Evolutionary conservation across 352 stramenopile genomes (phyloP), one percentile per base, ranked within the genome.

Genomic region (Thalassiosira hispida): DNA sequence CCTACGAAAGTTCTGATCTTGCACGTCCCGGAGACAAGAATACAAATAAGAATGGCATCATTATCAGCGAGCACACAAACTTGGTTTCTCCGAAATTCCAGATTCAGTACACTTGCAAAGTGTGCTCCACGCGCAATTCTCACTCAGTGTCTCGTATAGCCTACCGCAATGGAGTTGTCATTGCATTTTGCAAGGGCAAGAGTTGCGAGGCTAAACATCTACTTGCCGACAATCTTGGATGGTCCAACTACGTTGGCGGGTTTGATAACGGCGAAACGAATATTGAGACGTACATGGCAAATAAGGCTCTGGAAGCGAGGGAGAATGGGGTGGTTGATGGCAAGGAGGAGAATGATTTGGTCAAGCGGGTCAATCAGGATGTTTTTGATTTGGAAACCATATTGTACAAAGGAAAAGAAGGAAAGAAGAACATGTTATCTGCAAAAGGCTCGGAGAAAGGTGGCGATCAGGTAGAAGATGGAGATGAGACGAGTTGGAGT

Each of bases 31-130:
- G 27, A 7, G 22, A 27, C 9, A 27, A 0, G 3, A 46, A 23
- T 11, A 63, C 18, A 0, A 46, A 46, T 11, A 64, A 51, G 11
- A 42, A 44, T 27, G 27, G 3, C 40, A 33, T 52, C 23, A 65
- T 52, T 29, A 51, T 56, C 14, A 56, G 1, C 20, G 52, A 64
- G 3, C 51, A 44, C 16, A 57, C 38, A 20, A 46, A 14, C 52
- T 20, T 89, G 49, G 81, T 82, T 5, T 79, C 73, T 0, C 55
- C 67, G 0, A 91, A 93, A 75, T 91, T 93, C 52, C 51, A 86
- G 49, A 44, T 93, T 1, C 85, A 90, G 69, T 93, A 91, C 60
- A 93, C 87, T 0, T 93, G 87, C 70, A 89, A 91, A 23, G 52
- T 89, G n/a, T 93, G 87, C 53, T 69, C 83, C 9, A 85, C 71